Evolutionary conservation across 345 rosid species (phyloP).

Genomic region (Acer negundo): DNA sequence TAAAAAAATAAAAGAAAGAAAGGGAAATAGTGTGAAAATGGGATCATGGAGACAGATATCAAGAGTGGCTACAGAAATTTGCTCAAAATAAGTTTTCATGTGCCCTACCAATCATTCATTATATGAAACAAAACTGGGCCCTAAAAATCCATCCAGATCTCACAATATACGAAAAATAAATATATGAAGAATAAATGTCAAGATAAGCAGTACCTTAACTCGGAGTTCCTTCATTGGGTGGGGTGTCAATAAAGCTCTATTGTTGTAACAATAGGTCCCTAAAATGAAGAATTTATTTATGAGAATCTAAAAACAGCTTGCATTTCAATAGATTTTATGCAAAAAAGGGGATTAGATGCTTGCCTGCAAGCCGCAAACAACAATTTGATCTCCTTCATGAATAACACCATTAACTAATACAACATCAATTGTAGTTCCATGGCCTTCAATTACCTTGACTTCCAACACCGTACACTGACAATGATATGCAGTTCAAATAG

Average conservation of each 20-base stretch:
- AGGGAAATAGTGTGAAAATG: no score
- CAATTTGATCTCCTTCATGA: conserved; percentile 92
- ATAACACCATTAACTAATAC: conserved; percentile 88
- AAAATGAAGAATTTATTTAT: conserved; percentile 19
- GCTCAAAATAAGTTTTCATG: no score
- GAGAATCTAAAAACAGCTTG: conserved; percentile 8
- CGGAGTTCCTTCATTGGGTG: conserved; percentile 98
- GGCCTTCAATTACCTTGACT: conserved; percentile 95
- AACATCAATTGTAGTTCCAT: conserved; percentile 93
- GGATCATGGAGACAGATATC: no score
- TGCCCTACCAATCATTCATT: no score
- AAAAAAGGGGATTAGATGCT: conserved; percentile 24
- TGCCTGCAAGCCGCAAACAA: conserved; percentile 94
- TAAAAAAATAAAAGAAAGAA: no score
- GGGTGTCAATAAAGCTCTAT: conserved; percentile 92
- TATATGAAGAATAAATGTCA: background rate
- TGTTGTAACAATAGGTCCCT: conserved; percentile 88
- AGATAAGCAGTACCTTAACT: conserved; percentile 63
- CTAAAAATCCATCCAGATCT: no score
- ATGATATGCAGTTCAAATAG: conserved; percentile 20
- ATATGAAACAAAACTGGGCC: no score
- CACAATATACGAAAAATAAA: no score
- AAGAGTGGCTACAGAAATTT: no score
- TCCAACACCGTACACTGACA: conserved; percentile 94
- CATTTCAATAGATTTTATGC: conserved; percentile 9